Evolutionary conservation across 345 rosid species (phyloP), one percentile per base, ranked within the genome.

Genomic region (Euphorbia lathyris): DNA sequence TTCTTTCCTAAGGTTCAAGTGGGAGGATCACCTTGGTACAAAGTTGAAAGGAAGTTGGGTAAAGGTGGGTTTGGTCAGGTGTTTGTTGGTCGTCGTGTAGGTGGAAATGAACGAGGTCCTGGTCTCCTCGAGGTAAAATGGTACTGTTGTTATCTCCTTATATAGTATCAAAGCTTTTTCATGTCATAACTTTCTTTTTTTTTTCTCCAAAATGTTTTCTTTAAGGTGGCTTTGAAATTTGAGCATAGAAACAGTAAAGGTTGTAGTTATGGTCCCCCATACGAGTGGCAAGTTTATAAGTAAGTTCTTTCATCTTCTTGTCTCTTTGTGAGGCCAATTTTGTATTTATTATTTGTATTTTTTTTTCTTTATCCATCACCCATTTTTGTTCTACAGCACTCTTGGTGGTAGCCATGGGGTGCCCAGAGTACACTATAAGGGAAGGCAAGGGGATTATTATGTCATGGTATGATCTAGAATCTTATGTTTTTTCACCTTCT

Each of bases 91-190:
- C 80, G 80, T 50, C 77, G 80, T 40, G 73, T 65, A 36, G 80
- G 76, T n/a, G 80, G 80, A 48, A 77, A 56, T 72, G 79, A 71
- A 11, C 72, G 79, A 13, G 97, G 97, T 73, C 74, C 97, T 62
- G 91, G 87, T 36, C 91, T 95, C 66, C 8, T 80, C 76, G 97
- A 95, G 97, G 99, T 95, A 79, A 71, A 77, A 6, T 66, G 59
- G 58, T 68, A 25, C 3, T 36, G 27, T 68, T 16, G 8, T 56
- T 23, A 0, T n/a, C 59, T 17, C 29, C 9, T 47, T 55, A 52
- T 1, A 58, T 34, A 2, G 4, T 27, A 22, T 57, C 8, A 45
- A 11, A 59, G 27, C 22, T 55, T 63, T 47, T 58, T 36, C 14
- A 16, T 55, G 59, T 66, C 38, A 10, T 16, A 52, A 9, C 22